Percentiles rank a stretch among this genome's conserved stretches.
Evolutionary conservation across 441 rosid genomes (phyloP).

Genomic region (Erodium trifolium): DNA sequence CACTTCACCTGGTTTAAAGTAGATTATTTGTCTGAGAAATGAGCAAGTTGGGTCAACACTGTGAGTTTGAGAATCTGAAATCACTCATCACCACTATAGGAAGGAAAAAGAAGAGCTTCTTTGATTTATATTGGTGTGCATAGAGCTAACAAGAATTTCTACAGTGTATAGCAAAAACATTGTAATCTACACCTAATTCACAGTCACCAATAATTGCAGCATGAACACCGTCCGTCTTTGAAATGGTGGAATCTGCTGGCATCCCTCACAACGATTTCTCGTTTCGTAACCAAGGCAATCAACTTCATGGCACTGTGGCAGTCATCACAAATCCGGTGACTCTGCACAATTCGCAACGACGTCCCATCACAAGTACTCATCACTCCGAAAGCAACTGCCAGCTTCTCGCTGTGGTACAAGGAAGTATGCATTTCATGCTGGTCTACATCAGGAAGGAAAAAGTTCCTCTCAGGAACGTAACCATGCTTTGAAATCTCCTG

Average conservation of each 20-base stretch:
- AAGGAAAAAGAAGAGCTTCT: no score
- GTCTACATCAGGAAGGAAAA: slow-evolving; percentile 68
- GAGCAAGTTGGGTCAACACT: no score
- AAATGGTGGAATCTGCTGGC: slow-evolving; percentile 76
- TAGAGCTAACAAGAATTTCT: no score
- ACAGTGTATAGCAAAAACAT: neutral
- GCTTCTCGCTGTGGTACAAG: slow-evolving; percentile 65
- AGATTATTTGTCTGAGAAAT: no score
- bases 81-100: no score
- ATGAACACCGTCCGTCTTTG: slow-evolving; percentile 65
- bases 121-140: no score
- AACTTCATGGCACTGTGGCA: slow-evolving; percentile 72
- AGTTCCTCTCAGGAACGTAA: slow-evolving; percentile 34
- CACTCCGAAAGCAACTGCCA: slow-evolving; percentile 73
- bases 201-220: slow-evolving; percentile 87
- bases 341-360: slow-evolving; percentile 67
- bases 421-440: slow-evolving; percentile 38
- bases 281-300: slow-evolving; percentile 38
- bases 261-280: slow-evolving; percentile 71
- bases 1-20: no score
- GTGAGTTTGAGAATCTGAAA: no score
- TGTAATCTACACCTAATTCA: neutral
- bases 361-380: slow-evolving; percentile 45
- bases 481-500: slow-evolving; percentile 48
- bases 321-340: slow-evolving; percentile 67